phyloP scores from a whole-genome alignment of 2,329 filamentous ascomycete genomes.

The Diaporthe australafricana region DNA sequence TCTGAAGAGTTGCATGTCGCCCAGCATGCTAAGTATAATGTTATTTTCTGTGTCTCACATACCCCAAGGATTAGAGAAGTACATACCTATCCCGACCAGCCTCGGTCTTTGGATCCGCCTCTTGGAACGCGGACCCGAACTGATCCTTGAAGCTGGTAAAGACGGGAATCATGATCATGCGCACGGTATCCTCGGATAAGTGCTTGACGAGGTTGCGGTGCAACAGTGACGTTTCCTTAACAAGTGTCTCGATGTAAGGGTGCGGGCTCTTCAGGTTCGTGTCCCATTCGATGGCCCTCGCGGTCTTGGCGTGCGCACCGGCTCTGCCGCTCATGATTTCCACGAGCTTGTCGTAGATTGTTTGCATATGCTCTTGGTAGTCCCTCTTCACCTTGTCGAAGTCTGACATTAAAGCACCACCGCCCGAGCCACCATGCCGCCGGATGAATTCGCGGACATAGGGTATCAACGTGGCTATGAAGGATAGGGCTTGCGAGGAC shows the following conservation, averaged over 20 bases:
- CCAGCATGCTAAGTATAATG: conserved; percentile 70
- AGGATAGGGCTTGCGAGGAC: conserved; percentile 88
- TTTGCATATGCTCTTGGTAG: conserved; percentile 89
- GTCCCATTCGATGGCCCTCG: conserved; percentile 80
- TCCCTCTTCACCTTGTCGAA: conserved; percentile 89
- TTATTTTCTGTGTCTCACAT: conserved; percentile 29
- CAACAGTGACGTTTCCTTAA: conserved; percentile 86
- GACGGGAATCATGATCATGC: conserved; percentile 87
- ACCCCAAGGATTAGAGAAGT: background rate
- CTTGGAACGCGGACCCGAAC: conserved; percentile 77
- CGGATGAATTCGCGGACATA: conserved; percentile 93
- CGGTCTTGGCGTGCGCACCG: conserved; percentile 76
- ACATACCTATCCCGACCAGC: conserved; percentile 78
- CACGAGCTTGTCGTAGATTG: conserved; percentile 91
- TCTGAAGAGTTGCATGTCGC: conserved; percentile 80
- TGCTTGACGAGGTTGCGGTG: conserved; percentile 87
- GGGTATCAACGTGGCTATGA: conserved; percentile 87
- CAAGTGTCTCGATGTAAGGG: conserved; percentile 86
- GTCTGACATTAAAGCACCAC: conserved; percentile 76
- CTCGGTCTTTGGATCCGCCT: conserved; percentile 73
- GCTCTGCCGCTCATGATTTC: conserved; percentile 91
- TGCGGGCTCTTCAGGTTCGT: conserved; percentile 62
- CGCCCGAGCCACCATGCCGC: conserved; percentile 71
- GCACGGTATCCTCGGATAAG: conserved; percentile 79
- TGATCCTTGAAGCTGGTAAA: conserved; percentile 86